Percentiles rank a stretch among this genome's conserved stretches.
These are phyloP conservation scores for Hypoxylon sp. DNA, from an alignment of 2,329 filamentous ascomycete species.

Conservation along the genomic window DNA sequence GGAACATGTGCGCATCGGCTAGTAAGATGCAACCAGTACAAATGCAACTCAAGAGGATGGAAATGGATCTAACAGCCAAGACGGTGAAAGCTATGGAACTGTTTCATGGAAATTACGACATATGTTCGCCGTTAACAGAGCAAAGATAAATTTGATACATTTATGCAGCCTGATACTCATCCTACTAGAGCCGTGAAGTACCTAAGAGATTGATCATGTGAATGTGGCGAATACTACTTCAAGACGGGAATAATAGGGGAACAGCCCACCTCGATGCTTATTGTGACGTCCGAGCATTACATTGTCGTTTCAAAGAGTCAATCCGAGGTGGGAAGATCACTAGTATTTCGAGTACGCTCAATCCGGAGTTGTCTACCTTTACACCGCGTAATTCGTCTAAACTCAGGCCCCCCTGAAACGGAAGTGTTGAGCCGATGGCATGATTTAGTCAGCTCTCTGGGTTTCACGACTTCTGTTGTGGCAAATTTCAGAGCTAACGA, in stretches of 20 bases:
- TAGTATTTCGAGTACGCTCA: background rate
- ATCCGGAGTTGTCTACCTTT: background rate
- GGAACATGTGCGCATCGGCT: constrained; percentile 1
- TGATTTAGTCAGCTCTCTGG: background rate
- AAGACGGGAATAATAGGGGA: background rate
- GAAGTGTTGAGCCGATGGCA: background rate
- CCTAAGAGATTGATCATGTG: background rate
- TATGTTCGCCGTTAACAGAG: constrained; percentile 2
- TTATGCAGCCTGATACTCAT: background rate
- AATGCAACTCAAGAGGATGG: background rate
- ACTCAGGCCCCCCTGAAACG: background rate
- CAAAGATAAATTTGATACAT: background rate
- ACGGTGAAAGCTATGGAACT: constrained; percentile 10
- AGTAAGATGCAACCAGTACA: background rate
- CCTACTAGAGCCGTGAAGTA: background rate
- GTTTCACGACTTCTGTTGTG: background rate
- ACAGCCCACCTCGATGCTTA: background rate
- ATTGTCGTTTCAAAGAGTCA: background rate
- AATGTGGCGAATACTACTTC: background rate
- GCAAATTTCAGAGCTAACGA: background rate
- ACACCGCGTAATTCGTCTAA: background rate
- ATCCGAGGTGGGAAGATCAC: background rate
- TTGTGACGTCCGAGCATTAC: background rate
- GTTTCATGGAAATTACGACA: constrained; percentile 11
- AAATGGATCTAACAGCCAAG: constrained; percentile 5